Evolutionary conservation across 1,139 yeast species (phyloP).

Genomic region (Saccharomyces pastorianus): DNA sequence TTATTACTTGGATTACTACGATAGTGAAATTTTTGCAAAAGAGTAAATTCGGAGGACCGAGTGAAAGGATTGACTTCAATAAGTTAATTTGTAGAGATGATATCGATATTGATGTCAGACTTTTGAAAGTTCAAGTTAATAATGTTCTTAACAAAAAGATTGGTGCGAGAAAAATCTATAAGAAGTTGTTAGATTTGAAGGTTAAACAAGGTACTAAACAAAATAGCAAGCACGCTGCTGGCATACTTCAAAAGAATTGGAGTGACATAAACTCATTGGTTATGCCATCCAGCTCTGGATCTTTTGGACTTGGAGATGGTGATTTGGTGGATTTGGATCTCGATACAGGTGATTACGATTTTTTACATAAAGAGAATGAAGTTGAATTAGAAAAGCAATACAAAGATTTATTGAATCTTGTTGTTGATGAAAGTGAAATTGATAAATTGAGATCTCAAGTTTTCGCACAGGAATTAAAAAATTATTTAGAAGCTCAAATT

Average conservation of each 20-base stretch:
- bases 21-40: constrained; percentile 55
- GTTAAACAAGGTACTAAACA: constrained; percentile 14
- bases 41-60: constrained; percentile 38
- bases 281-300: constrained; percentile 38
- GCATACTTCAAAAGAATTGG: constrained; percentile 39
- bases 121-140: constrained; percentile 40
- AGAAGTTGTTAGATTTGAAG: constrained; percentile 27
- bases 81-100: constrained; percentile 23
- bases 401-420: constrained; percentile 24
- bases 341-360: constrained; percentile 6
- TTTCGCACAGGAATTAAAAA: constrained; percentile 10
- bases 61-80: constrained; percentile 35
- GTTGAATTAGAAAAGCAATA: constrained; percentile 21
- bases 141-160: constrained; percentile 39
- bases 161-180: constrained; percentile 35
- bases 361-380: constrained; percentile 16
- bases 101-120: constrained; percentile 29
- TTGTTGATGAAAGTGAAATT: constrained; percentile 33
- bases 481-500: background rate
- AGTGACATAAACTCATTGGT: constrained; percentile 39
- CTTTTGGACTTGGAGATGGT: constrained; percentile 51
- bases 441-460: constrained; percentile 15
- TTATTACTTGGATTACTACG: constrained; percentile 62
- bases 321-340: constrained; percentile 52
- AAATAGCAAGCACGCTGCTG: constrained; percentile 18